Base-by-base conservation (phyloP, 1,284 basidiomycete genomes). In the Apiotrichum laibachii region DNA sequence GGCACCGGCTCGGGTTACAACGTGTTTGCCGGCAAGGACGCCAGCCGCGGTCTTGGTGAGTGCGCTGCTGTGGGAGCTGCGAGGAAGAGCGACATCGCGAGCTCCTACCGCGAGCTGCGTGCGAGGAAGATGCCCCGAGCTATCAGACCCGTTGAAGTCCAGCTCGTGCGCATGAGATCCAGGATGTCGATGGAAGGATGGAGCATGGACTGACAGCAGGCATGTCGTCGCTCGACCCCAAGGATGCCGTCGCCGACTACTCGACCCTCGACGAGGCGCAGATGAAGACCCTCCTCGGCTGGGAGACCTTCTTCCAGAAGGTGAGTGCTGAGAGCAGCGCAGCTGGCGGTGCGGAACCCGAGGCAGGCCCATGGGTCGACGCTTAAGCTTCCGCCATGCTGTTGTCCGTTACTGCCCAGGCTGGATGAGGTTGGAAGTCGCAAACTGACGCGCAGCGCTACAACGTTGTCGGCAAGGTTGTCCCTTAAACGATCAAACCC, bases 211-310 rank as follows among this genome's bases (percentile, higher is more conserved):
- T 54, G 9, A 59, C 48, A 12, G 11, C 62, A 77, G 83, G 82
- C 57, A 82, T 81, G 80, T 94, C 90, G 40, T 92, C 89, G 68
- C 80, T 98, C 67, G 92, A 92, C 66, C 79, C 82, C 6, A 89
- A 93, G 75, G 88, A 98, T 72, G 95, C 94, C 0, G 82, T 93
- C 4, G 79, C 92, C 5, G 94, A 99, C 75, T 97, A 91, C 75
- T 90, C 87, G 65, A 80, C 75, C 0, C 82, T 99, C 49, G 83
- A 84, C 54, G 86, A 86, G 63, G 84, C 84, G 64, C 90, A 96
- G 72, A 76, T 80, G 75, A 91, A 92, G 77, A 89, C 91, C 1
- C 82, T 98, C 55, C 84, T 96, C 64, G 92, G 96, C 69, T 98
- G 95, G 95, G 83, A 88, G 73, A 71, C 81, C 8, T 95, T 94